These are phyloP conservation scores for Mycena galericulata DNA, from an alignment of 768 basidiomycete species.

Conservation along the genomic window DNA sequence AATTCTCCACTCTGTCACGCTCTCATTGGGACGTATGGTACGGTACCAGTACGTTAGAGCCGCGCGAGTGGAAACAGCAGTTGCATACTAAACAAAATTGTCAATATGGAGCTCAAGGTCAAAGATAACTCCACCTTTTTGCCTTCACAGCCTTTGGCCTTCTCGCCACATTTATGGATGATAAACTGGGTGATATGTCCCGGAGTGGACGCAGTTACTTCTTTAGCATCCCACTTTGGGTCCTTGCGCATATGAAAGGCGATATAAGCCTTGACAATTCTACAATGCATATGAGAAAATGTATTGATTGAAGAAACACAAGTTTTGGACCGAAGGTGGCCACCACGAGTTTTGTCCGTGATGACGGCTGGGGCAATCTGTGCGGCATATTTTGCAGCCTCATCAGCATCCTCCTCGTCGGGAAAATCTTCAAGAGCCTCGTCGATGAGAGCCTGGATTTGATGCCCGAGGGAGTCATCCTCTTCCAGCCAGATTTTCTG, in stretches of 20 bases:
- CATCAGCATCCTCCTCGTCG: neutral
- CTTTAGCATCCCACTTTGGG: conserved; percentile 3
- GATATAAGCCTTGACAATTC: conserved; percentile 11
- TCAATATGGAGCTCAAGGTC: too few species aligned
- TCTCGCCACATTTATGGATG: conserved; percentile 9
- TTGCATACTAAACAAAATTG: conserved; percentile 21
- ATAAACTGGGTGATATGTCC: conserved; percentile 3
- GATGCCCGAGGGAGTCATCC: neutral
- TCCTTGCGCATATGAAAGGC: conserved; percentile 8
- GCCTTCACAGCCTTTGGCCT: conserved; percentile 3
- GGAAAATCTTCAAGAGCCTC: neutral
- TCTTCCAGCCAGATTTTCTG: neutral
- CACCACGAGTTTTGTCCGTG: neutral
- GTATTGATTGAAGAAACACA: too few species aligned
- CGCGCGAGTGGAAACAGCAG: conserved; percentile 32
- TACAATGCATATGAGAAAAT: neutral
- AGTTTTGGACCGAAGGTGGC: conserved; percentile 7
- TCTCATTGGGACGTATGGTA: conserved; percentile 23
- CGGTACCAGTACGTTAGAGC: conserved; percentile 35
- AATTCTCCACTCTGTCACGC: conserved; percentile 30
- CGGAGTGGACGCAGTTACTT: neutral
- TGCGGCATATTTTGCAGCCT: conserved; percentile 3
- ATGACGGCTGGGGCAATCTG: neutral
- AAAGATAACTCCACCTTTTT: neutral
- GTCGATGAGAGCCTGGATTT: neutral